Base-by-base conservation (phyloP, 1,284 basidiomycete genomes). In the Filobasidium uniguttulatum region DNA sequence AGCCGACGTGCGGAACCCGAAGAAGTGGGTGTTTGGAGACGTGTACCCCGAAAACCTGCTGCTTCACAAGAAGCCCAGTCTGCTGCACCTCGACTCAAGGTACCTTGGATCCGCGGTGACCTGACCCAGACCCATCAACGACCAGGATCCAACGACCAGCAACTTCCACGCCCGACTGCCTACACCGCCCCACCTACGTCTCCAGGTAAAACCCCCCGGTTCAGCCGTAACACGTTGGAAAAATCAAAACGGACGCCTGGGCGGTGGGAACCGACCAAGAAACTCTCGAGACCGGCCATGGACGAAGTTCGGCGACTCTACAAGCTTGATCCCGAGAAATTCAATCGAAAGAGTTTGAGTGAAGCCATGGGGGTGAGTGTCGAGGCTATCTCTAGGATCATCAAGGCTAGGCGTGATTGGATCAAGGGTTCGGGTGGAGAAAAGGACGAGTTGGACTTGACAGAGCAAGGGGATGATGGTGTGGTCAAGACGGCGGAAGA, bases 201-300 rank as follows among this genome's bases (percentile, higher is more conserved):
- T n/a, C n/a, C n/a, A n/a, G n/a, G n/a, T n/a, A n/a, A n/a, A n/a
- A n/a, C n/a, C n/a, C n/a, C n/a, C n/a, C n/a, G n/a, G n/a, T n/a
- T n/a, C n/a, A n/a, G n/a, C n/a, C n/a, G n/a, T n/a, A n/a, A n/a
- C n/a, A n/a, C n/a, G n/a, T n/a, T n/a, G n/a, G n/a, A n/a, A n/a
- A n/a, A n/a, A n/a, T n/a, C 30, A 6, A 33, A 33, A 25, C 29
- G 47, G 5, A 5, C n/a, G 2, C 33, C 33, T 1, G 20, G 9
- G 15, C 25, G 33, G 14, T 94, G 90, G 89, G 72, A 75, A 45
- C 89, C 89, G 7, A 83, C 83, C 41, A 82, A 81, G 60, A 89
- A 86, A 64, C 68, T 94, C 48, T 88, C 85, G n/a, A 78, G 84
- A 53, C 82, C 87, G 54, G 86, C 87, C 26, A 94, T 94, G 88